Evolutionary conservation across 1,139 yeast genomes (phyloP).

Genomic region (Hansenula sp.): DNA sequence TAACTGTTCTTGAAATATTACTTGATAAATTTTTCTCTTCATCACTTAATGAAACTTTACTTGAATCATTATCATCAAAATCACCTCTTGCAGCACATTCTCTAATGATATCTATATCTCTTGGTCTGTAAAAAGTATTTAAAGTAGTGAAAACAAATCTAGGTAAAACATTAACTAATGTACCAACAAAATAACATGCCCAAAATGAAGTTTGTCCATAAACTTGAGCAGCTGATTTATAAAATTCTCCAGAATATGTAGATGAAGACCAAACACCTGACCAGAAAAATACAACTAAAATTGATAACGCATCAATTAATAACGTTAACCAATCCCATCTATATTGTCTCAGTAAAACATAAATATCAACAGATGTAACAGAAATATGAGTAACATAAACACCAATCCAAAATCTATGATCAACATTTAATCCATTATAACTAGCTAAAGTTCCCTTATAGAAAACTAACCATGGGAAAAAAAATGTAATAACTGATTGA

Average conservation of each 20-base stretch:
- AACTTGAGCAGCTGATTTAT: slow-evolving; percentile 67
- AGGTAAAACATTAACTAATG: slow-evolving; percentile 69
- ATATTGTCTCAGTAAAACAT: slow-evolving; percentile 75
- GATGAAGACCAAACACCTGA: slow-evolving; percentile 82
- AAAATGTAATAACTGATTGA: slow-evolving; percentile 81
- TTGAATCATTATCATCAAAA: slow-evolving; percentile 45
- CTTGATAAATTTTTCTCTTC: slow-evolving; percentile 31
- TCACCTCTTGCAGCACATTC: slow-evolving; percentile 64
- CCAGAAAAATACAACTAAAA: slow-evolving; percentile 74
- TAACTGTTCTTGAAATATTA: slow-evolving; percentile 1
- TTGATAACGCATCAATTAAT: slow-evolving; percentile 60
- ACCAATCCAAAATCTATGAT: slow-evolving; percentile 87
- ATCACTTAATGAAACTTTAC: slow-evolving; percentile 36
- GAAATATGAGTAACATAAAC: slow-evolving; percentile 73
- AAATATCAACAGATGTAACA: slow-evolving; percentile 76
- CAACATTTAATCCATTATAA: slow-evolving; percentile 59
- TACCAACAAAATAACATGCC: slow-evolving; percentile 75
- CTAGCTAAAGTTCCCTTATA: slow-evolving; percentile 53
- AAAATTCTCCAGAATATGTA: slow-evolving; percentile 59
- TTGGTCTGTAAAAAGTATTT: slow-evolving; percentile 61
- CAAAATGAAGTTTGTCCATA: slow-evolving; percentile 75
- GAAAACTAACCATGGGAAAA: slow-evolving; percentile 76
- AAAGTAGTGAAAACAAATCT: slow-evolving; percentile 63
- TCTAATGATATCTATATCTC: slow-evolving; percentile 80
- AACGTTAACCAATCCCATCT: slow-evolving; percentile 93